Conservation (phyloP, 2,329 filamentous ascomycete species). For the Polytolypa hystricis region DNA sequence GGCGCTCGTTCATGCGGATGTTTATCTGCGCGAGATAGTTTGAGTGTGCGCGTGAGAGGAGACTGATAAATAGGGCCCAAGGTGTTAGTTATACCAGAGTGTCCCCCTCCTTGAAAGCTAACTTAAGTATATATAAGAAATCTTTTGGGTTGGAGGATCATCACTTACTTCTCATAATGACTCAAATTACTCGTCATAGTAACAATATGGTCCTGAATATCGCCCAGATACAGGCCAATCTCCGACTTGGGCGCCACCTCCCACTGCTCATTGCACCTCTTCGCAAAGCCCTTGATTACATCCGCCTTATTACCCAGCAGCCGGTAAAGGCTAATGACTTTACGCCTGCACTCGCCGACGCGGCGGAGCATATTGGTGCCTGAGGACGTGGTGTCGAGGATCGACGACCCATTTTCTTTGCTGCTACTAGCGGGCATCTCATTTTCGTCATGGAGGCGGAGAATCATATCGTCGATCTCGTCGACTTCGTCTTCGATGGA, state of each 20-base stretch:
- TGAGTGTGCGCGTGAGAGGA: constrained; percentile 75
- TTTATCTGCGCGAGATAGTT: constrained; percentile 99
- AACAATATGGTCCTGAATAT: constrained; percentile 98
- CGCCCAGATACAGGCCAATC: constrained; percentile 92
- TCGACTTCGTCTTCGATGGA: constrained; percentile 93
- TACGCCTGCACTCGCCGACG: constrained; percentile 89
- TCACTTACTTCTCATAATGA: constrained; percentile 83
- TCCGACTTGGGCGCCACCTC: constrained; percentile 89
- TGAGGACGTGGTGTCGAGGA: constrained; percentile 32
- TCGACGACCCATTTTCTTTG: constrained; percentile 14
- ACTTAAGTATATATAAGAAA: too few relatives aligned
- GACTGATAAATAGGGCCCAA: too few relatives aligned
- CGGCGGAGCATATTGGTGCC: constrained; percentile 78
- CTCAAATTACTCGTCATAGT: constrained; percentile 96
- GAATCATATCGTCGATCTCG: constrained; percentile 85
- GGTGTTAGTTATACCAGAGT: too few relatives aligned
- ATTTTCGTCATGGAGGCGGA: constrained; percentile 58
- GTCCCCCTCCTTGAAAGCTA: too few relatives aligned
- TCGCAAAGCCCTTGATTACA: constrained; percentile 97
- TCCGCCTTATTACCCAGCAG: constrained; percentile 94
- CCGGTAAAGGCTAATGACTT: constrained; percentile 91
- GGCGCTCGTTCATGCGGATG: constrained; percentile 95
- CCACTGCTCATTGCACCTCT: constrained; percentile 96
- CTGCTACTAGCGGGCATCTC: constrained; percentile 26
- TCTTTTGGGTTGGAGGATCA: too few relatives aligned